phyloP scores from a whole-genome alignment of 2,329 filamentous ascomycete species.

The Pestalotiopsis sp. region DNA sequence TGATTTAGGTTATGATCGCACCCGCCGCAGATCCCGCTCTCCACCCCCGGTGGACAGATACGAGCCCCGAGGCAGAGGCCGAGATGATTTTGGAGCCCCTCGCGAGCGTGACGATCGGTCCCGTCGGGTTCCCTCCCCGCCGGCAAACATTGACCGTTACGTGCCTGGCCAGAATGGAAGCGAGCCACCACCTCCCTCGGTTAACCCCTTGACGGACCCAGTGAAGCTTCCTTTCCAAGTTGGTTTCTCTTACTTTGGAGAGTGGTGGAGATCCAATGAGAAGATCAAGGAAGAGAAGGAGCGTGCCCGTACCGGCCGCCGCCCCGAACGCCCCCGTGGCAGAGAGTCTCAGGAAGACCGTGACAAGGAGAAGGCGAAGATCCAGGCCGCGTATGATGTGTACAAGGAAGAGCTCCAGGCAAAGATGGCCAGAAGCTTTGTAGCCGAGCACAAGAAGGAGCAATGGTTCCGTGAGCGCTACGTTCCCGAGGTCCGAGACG shows the following conservation, averaged over 20 bases:
- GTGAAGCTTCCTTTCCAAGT: conserved; percentile 75
- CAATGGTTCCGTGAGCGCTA: conserved; percentile 99
- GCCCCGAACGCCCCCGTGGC: conserved; percentile 64
- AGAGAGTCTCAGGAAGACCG: conserved; percentile 71
- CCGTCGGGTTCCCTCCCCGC: conserved; percentile 55
- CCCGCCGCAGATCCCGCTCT: conserved; percentile 68
- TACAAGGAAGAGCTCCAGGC: conserved; percentile 70
- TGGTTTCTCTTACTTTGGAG: conserved; percentile 81
- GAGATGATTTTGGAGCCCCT: conserved; percentile 64
- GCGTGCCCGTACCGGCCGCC: conserved; percentile 66
- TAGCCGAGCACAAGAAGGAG: conserved; percentile 88
- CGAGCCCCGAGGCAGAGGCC: conserved; percentile 64
- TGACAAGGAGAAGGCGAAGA: conserved; percentile 76
- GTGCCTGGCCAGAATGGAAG: conserved; percentile 69
- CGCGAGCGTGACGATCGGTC: conserved; percentile 59
- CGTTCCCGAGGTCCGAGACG: conserved; percentile 76
- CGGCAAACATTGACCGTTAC: conserved; percentile 80
- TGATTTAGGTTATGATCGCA: conserved; percentile 53
- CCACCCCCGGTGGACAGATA: conserved; percentile 73
- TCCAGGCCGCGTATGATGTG: conserved; percentile 67
- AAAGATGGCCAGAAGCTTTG: conserved; percentile 86
- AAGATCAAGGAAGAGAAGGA: conserved; percentile 82
- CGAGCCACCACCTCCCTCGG: conserved; percentile 47
- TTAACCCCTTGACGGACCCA: conserved; percentile 72
- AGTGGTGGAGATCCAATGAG: conserved; percentile 84